Conservation (phyloP, 1,284 basidiomycete species). For the Leccinum solheimii region DNA sequence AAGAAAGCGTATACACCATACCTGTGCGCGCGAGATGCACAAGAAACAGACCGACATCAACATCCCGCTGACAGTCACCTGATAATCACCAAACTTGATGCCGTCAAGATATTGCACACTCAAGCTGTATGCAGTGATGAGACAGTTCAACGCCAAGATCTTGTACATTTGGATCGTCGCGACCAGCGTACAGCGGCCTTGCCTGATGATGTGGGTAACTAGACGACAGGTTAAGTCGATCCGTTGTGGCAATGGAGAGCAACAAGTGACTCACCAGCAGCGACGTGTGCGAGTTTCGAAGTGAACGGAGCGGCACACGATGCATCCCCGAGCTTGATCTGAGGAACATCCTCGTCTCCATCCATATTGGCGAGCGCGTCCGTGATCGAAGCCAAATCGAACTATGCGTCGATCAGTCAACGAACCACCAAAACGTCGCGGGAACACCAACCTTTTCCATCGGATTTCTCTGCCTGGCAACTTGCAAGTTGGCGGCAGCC, state of each 20-base stretch:
- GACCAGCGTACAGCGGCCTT: conserved; percentile 94
- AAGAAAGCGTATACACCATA: conserved; percentile 36
- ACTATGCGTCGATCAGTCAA: conserved; percentile 48
- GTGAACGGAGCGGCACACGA: conserved; percentile 97
- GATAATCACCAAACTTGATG: conserved; percentile 97
- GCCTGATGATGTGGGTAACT: conserved; percentile 95
- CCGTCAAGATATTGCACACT: conserved; percentile 96
- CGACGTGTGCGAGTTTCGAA: conserved; percentile 90
- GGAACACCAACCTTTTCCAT: conserved; percentile 75
- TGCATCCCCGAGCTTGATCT: conserved; percentile 96
- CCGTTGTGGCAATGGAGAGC: neutral
- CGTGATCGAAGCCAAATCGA: conserved; percentile 85
- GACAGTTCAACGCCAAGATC: conserved; percentile 92
- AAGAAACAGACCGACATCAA: conserved; percentile 97
- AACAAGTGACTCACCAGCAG: conserved; percentile 67
- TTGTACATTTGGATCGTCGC: conserved; percentile 99
- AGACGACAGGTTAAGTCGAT: conserved; percentile 14
- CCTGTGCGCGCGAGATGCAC: conserved; percentile 96
- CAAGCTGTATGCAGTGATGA: conserved; percentile 94
- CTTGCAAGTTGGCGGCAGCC: conserved; percentile 63
- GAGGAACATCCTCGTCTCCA: conserved; percentile 88
- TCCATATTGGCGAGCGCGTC: conserved; percentile 91
- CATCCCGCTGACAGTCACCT: conserved; percentile 91
- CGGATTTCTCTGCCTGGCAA: conserved; percentile 77
- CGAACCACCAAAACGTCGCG: neutral